Conservation (phyloP, 441 rosid species). For the Caryocar brasiliense region DNA sequence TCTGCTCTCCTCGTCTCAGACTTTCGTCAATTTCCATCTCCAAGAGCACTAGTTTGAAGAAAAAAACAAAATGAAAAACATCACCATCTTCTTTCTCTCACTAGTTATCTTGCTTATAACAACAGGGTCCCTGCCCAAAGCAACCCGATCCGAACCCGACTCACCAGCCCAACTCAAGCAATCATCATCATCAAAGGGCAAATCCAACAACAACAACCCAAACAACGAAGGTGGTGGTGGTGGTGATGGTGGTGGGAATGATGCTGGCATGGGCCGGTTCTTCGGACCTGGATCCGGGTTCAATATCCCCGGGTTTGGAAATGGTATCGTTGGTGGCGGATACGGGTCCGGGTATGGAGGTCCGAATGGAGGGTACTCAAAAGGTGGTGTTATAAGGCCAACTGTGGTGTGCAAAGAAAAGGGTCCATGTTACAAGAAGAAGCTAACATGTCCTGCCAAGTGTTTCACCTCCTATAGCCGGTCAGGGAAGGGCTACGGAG, state of each 20-base stretch:
- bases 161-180: conserved; percentile 8
- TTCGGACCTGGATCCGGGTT: conserved; percentile 56
- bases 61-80: conserved; percentile 27
- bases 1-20: not conserved
- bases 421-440: conserved; percentile 77
- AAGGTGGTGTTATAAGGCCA: conserved; percentile 51
- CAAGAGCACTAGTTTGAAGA: not conserved
- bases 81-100: conserved; percentile 17
- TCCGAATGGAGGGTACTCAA: conserved; percentile 62
- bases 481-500: conserved; percentile 81
- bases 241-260: conserved; percentile 13
- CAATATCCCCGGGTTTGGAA: conserved; percentile 39
- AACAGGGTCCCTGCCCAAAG: conserved; percentile 17
- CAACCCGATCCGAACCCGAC: conserved; percentile 43
- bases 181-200: conserved; percentile 8
- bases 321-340: conserved; percentile 54
- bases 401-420: conserved; percentile 60
- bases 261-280: conserved; percentile 36
- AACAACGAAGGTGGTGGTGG: conserved; percentile 17
- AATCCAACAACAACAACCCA: conserved; percentile 8
- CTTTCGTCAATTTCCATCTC: not conserved
- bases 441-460: conserved; percentile 82
- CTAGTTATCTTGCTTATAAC: conserved; percentile 24
- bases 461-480: conserved; percentile 71
- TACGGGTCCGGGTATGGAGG: conserved; percentile 73